A percentile compares a stretch with the other conserved stretches of the same genome.
Conservation (phyloP, 192 early-diverging fungal genomes). For the Umbelopsis vinacea region DNA sequence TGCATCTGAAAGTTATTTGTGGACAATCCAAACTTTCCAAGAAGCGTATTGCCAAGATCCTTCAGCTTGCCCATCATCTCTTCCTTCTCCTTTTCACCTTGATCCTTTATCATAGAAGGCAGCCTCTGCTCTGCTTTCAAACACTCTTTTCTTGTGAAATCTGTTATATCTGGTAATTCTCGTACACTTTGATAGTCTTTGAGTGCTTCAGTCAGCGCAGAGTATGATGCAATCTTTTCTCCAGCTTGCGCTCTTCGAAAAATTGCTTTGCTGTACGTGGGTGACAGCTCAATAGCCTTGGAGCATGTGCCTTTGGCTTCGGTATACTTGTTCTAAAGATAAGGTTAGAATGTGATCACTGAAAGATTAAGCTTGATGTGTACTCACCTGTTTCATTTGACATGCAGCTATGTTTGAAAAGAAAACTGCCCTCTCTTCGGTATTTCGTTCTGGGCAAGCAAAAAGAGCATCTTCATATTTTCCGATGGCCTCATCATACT, state of each 20-base stretch:
- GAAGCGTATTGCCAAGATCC: slow-evolving; percentile 68
- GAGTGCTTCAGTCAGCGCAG: slow-evolving; percentile 51
- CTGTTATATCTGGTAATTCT: slow-evolving; percentile 7
- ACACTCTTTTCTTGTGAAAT: slow-evolving; percentile 28
- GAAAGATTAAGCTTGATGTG: background rate
- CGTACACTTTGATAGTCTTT: slow-evolving; percentile 37
- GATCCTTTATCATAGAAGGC: slow-evolving; percentile 48
- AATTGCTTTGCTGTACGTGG: slow-evolving; percentile 62
- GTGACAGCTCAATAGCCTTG: slow-evolving; percentile 56
- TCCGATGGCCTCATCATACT: slow-evolving; percentile 41
- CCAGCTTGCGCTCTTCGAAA: slow-evolving; percentile 65
- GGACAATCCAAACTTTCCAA: slow-evolving; percentile 79
- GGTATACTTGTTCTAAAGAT: slow-evolving; percentile 38
- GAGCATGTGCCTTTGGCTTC: slow-evolving; percentile 46
- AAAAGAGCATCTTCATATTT: slow-evolving; percentile 26
- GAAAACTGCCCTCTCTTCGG: slow-evolving; percentile 58
- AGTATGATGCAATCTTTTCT: slow-evolving; percentile 51
- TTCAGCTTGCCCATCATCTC: slow-evolving; percentile 79
- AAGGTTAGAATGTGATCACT: background rate
- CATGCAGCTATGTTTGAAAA: slow-evolving; percentile 71
- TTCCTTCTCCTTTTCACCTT: slow-evolving; percentile 65
- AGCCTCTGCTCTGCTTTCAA: slow-evolving; percentile 38
- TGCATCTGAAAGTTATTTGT: slow-evolving; percentile 73
- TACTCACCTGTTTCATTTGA: slow-evolving; percentile 54
- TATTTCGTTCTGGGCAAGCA: slow-evolving; percentile 3